These are phyloP conservation scores for Wallacemonas sp. DNA, from an alignment of 208 protist genomes.

Conservation along the genomic window DNA sequence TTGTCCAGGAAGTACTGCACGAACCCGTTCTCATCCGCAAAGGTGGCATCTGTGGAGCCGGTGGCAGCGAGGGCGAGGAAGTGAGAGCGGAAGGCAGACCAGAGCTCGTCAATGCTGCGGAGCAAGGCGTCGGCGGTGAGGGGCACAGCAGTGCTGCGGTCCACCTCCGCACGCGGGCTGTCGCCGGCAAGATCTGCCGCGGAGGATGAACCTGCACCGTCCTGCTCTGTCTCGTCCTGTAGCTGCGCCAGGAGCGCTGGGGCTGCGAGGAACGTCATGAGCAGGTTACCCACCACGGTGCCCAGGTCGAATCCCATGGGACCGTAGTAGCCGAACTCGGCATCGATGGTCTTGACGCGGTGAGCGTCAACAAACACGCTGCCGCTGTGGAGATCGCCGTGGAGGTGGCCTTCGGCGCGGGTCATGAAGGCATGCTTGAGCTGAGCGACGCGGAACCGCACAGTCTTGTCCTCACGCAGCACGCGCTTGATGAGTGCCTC, in stretches of 20 bases:
- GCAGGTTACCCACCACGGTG: constrained; percentile 32
- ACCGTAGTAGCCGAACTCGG: constrained; percentile 36
- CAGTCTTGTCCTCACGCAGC: constrained; percentile 23
- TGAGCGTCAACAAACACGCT: constrained; percentile 31
- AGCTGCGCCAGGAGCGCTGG: constrained; percentile 23
- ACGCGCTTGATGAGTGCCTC: constrained; percentile 26
- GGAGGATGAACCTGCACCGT: not conserved
- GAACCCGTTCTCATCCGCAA: constrained; percentile 23
- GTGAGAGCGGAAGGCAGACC: constrained; percentile 22
- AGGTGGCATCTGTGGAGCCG: constrained; percentile 22
- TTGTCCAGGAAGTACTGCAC: constrained; percentile 16
- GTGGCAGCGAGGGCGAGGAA: constrained; percentile 21
- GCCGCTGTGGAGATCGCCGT: constrained; percentile 39
- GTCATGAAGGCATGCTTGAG: constrained; percentile 47
- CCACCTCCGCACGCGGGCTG: constrained; percentile 19
- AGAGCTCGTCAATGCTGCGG: constrained; percentile 20
- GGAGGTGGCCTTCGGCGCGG: constrained; percentile 32
- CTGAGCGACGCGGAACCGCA: constrained; percentile 25
- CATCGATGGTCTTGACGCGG: constrained; percentile 36
- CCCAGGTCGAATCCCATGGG: constrained; percentile 40
- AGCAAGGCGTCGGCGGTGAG: constrained; percentile 19
- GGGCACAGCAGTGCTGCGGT: constrained; percentile 25
- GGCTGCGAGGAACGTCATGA: constrained; percentile 33
- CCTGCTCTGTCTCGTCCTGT: not conserved
- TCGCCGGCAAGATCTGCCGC: constrained; percentile 13